Conservation (phyloP, 495 filamentous ascomycete genomes). For the Penicillium paradoxum region DNA sequence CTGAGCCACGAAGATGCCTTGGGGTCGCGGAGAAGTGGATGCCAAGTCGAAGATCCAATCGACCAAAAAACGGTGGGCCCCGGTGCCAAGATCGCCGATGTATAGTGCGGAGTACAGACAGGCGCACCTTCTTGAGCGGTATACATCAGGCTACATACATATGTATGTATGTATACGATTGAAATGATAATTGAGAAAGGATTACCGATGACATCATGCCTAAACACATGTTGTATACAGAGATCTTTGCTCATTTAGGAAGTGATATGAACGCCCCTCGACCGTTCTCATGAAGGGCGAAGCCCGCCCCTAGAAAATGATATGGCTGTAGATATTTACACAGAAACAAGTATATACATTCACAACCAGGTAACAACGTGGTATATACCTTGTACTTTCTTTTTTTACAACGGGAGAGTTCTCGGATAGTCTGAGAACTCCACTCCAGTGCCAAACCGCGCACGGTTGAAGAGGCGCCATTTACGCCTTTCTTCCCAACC, state of each 20-base stretch:
- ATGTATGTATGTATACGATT: too few relatives aligned
- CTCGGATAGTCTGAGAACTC: background rate
- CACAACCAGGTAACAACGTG: background rate
- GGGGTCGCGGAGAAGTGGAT: conserved; percentile 6
- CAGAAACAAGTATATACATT: background rate
- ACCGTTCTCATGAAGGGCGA: too few relatives aligned
- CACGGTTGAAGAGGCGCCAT: background rate
- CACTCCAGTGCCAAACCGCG: background rate
- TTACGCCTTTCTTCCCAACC: conserved; percentile 41
- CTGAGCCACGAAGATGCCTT: background rate
- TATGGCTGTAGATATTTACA: background rate
- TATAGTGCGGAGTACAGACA: background rate
- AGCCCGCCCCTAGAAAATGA: background rate
- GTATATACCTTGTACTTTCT: background rate
- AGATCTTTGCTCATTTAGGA: too few relatives aligned
- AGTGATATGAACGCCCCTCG: too few relatives aligned
- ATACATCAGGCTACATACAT: too few relatives aligned
- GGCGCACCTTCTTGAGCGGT: too few relatives aligned
- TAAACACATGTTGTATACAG: too few relatives aligned
- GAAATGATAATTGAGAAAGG: too few relatives aligned
- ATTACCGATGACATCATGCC: too few relatives aligned
- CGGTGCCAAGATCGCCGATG: conserved; percentile 1
- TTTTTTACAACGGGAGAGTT: background rate
- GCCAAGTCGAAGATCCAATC: background rate
- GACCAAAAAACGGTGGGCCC: background rate